Base-by-base conservation (phyloP, 306 rosid genomes). In the Malus fusca region DNA sequence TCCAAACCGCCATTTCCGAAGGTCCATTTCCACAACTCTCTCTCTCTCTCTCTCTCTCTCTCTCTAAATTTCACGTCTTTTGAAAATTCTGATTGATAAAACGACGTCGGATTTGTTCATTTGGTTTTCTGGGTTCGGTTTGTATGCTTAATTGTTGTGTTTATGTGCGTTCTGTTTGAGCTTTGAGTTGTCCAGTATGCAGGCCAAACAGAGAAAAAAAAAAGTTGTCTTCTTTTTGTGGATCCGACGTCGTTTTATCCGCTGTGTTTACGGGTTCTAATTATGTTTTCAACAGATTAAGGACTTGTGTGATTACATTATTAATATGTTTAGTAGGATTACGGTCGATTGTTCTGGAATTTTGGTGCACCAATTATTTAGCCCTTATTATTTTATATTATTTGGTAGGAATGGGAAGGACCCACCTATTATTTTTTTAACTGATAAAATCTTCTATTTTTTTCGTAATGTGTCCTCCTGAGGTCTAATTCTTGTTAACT, bases 1-100 rank as follows among this genome's bases (percentile, higher is more conserved):
- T 95, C 58, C 97, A 95, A 35, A 85, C 31, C 79, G 98, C 97
- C 65, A 95, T 95, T n/a, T 89, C 98, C 11, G 97, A 95, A 77
- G 98, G 97, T 92, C 64, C 35, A 22, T 66, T 17, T 43, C 19
- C 21, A 17, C 55, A 51, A 5, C 55, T 12, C 3, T 37, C 69
- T 73, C 67, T 31, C 66, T 30, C 3, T 52, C 53, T 60, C 33
- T 33, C n/a, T n/a, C 37, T 33, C 9, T 72, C 44, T 37, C 6
- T 46, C 26, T 63, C 46, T 66, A 22, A 9, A n/a, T 22, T 58
- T 58, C 14, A 58, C 33, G 15, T 17, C 21, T 51, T 51, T 51
- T 51, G 21, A 17, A 17, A 22, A 11, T 22, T 67, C 22, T 48
- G 11, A n/a, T 26, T 26, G 83, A 75, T 69, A 75, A 60, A 23